Percentiles rank a stretch among this genome's conserved stretches.
Conservation (phyloP, 73 alveolate genomes). For the Urostyla sp. region DNA sequence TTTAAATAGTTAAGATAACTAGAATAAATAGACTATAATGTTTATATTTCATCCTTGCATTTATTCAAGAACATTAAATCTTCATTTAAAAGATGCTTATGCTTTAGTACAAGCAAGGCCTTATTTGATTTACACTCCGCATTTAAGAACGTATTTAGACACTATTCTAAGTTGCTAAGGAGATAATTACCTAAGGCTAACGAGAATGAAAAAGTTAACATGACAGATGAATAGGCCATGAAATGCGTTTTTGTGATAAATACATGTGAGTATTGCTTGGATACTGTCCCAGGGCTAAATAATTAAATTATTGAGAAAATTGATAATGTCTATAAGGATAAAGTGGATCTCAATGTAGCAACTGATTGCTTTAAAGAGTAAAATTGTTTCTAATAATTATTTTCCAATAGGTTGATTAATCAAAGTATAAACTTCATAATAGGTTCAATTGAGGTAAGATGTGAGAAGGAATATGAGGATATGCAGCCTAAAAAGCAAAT, state of each 20-base stretch:
- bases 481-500: no score
- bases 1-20: conserved; percentile 56
- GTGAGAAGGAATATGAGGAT: conserved; percentile 16
- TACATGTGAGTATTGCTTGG: conserved; percentile 87
- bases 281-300: conserved; percentile 78
- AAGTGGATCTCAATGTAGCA: conserved; percentile 61
- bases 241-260: conserved; percentile 73
- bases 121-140: conserved; percentile 77
- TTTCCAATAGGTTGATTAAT: conserved; percentile 11
- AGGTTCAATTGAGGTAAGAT: conserved; percentile 40
- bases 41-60: conserved; percentile 79
- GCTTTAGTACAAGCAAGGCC: conserved; percentile 83
- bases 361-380: conserved; percentile 45
- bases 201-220: conserved; percentile 66
- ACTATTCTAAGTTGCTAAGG: conserved; percentile 69
- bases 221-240: conserved; percentile 67
- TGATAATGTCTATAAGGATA: conserved; percentile 80
- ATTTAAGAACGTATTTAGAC: conserved; percentile 80
- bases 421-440: conserved; percentile 5
- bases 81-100: conserved; percentile 83
- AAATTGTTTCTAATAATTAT: not conserved
- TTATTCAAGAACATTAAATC: conserved; percentile 80
- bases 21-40: conserved; percentile 75
- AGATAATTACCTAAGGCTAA: conserved; percentile 69
- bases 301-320: conserved; percentile 80